Conservation (phyloP, 208 protist genomes). For the Leishmania major region DNA sequence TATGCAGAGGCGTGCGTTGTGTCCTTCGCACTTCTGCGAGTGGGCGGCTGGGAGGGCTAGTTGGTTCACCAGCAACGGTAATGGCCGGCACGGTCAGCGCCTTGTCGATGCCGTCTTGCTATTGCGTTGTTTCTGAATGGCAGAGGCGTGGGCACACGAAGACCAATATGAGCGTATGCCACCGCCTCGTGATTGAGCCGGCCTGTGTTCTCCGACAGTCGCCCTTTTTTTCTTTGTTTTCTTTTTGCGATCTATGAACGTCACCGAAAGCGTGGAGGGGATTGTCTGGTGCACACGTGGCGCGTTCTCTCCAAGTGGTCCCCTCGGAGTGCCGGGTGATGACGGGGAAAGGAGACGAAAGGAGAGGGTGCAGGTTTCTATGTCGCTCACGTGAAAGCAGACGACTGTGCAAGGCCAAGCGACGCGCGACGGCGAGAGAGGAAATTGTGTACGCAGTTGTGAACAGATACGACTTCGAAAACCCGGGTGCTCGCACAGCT, state of each 20-base stretch:
- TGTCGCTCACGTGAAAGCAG: conserved; percentile 7
- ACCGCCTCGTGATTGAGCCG: background rate
- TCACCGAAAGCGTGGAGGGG: background rate
- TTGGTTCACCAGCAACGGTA: background rate
- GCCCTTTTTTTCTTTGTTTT: background rate
- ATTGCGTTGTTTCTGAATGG: background rate
- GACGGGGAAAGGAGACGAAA: background rate
- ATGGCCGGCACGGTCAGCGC: background rate
- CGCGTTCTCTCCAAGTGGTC: background rate
- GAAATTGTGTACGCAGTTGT: background rate
- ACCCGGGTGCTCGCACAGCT: background rate
- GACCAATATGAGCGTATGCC: background rate
- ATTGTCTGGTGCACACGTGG: background rate
- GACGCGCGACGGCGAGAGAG: conserved; percentile 2
- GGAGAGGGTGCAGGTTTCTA: background rate
- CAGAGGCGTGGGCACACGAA: background rate
- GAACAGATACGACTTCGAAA: background rate
- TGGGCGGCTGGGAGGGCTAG: background rate
- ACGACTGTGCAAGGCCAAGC: background rate
- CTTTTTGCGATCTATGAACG: conserved; percentile 6
- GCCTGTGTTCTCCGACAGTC: background rate
- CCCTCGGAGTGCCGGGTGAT: background rate
- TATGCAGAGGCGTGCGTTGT: background rate
- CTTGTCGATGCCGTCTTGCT: background rate
- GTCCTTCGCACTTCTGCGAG: background rate